Conservation (phyloP, 768 basidiomycete genomes). For the Antrodiella citrinella region DNA sequence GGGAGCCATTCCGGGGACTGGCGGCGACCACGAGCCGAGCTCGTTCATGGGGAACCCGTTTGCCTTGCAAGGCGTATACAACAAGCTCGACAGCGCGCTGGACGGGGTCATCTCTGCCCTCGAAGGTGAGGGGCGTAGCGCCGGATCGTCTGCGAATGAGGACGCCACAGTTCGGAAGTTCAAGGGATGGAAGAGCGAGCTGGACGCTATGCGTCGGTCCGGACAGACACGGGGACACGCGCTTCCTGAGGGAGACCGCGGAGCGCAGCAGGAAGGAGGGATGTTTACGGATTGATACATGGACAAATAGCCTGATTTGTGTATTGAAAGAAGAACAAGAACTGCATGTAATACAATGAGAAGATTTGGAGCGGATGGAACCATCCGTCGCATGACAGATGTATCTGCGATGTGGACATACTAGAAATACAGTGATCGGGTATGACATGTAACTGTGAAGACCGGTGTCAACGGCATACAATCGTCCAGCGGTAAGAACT, state of each 20-base stretch:
- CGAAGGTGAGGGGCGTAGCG: conserved; percentile 32
- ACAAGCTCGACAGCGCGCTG: conserved; percentile 37
- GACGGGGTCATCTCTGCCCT: conserved; percentile 35
- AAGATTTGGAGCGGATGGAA: too few species aligned
- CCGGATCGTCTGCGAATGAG: conserved; percentile 27
- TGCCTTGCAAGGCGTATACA: conserved; percentile 33
- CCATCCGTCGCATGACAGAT: too few species aligned
- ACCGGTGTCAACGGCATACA: too few species aligned
- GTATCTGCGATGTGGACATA: too few species aligned
- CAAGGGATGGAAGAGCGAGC: conserved; percentile 33
- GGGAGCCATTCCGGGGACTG: conserved; percentile 17
- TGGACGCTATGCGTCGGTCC: conserved; percentile 24
- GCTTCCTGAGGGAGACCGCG: neutral
- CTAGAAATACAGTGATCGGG: too few species aligned
- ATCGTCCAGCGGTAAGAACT: too few species aligned
- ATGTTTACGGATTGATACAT: conserved; percentile 24
- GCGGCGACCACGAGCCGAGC: conserved; percentile 13
- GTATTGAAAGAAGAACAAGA: too few species aligned
- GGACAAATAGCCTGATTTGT: too few species aligned
- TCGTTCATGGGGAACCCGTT: conserved; percentile 38
- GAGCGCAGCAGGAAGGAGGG: conserved; percentile 15
- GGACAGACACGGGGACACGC: neutral
- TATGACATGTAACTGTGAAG: too few species aligned
- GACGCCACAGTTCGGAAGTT: conserved; percentile 32
- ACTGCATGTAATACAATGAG: too few species aligned